Base-by-base conservation (phyloP, 2,329 filamentous ascomycete species). In the Phyllosticta capitalensis region DNA sequence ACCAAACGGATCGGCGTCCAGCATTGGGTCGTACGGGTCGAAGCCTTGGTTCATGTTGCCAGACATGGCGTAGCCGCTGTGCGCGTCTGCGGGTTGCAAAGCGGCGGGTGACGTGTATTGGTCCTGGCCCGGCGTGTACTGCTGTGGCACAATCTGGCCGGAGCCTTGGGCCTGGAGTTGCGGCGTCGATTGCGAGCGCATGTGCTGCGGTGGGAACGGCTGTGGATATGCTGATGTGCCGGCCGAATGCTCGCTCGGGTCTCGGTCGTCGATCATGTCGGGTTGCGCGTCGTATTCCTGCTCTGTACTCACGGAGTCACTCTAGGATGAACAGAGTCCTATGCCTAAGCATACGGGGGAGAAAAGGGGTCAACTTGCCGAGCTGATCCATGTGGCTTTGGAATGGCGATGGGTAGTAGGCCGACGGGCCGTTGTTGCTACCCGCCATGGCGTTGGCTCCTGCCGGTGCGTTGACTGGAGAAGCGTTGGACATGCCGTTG, bases 361-460 rank as follows among this genome's bases (percentile, higher is more conserved):
- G 69, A 74, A 76, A 76, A 74, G 68, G 78, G 80, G 81, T 74
- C 70, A 81, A 80, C 91, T 89, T 90, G 88, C 92, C 92, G 74
- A 97, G 84, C 80, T 96, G 90, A 75, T 95, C 89, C 75, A 95
- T 92, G 74, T 96, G 92, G 73, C 89, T 94, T 71, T 95, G 90
- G 76, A 95, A 96, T 19, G 89, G 88, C 61, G 90, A 88, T 55
- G 89, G 85, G 71, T 95, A 96, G 75, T 88, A 95, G 57, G 75
- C 74, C 19, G 78, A 75, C 49, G 79, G 72, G 51, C 68, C 71
- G 54, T 64, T 66, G 52, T 62, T 65, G 45, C 66, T 66, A 45
- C 71, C 69, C 28, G 67, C 71, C 65, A 71, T 70, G 62, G 64
- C 69, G 63, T 68, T 74, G 60, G 64, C 66, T 54, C 66, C 66